A percentile compares a stretch with the other conserved stretches of the same genome.
These are phyloP conservation scores for Isabelozyma heimii DNA, from an alignment of 805 yeast genomes.

Conservation along the genomic window DNA sequence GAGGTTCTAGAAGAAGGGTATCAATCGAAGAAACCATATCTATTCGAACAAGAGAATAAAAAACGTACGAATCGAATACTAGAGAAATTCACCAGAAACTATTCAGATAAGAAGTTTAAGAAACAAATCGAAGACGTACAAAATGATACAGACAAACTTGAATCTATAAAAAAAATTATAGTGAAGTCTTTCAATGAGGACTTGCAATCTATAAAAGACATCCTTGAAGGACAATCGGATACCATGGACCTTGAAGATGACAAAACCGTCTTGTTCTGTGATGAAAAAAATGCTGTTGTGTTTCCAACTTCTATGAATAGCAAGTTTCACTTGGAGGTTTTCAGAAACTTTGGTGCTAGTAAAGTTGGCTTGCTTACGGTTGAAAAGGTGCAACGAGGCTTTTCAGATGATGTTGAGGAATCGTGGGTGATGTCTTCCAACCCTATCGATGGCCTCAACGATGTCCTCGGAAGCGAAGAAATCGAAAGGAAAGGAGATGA, in stretches of 20 bases:
- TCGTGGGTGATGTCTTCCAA: slow-evolving; percentile 25
- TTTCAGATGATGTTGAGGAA: slow-evolving; percentile 28
- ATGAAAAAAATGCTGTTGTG: slow-evolving; percentile 44
- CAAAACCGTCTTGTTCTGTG: slow-evolving; percentile 36
- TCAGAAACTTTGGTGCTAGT: slow-evolving; percentile 29
- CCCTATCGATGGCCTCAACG: slow-evolving; percentile 32
- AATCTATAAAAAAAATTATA: neutral
- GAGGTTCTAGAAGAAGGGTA: slow-evolving; percentile 60
- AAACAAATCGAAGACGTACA: neutral
- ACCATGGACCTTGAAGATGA: slow-evolving; percentile 30
- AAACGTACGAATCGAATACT: neutral
- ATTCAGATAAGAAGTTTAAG: slow-evolving; percentile 1
- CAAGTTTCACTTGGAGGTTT: slow-evolving; percentile 31
- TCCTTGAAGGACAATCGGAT: slow-evolving; percentile 22
- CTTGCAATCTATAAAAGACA: neutral
- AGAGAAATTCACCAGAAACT: slow-evolving; percentile 1
- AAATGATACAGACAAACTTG: neutral
- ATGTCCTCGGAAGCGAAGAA: slow-evolving; percentile 29
- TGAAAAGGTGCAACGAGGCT: slow-evolving; percentile 51
- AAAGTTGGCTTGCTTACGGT: slow-evolving; percentile 44
- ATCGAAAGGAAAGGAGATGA: slow-evolving; percentile 8
- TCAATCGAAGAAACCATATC: slow-evolving; percentile 34
- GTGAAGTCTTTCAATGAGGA: neutral
- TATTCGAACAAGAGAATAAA: slow-evolving; percentile 9
- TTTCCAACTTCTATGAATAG: slow-evolving; percentile 45